Evolutionary conservation across 805 yeast genomes (phyloP), one percentile per base, ranked within the genome.

Genomic region (Barnettozyma californica): DNA sequence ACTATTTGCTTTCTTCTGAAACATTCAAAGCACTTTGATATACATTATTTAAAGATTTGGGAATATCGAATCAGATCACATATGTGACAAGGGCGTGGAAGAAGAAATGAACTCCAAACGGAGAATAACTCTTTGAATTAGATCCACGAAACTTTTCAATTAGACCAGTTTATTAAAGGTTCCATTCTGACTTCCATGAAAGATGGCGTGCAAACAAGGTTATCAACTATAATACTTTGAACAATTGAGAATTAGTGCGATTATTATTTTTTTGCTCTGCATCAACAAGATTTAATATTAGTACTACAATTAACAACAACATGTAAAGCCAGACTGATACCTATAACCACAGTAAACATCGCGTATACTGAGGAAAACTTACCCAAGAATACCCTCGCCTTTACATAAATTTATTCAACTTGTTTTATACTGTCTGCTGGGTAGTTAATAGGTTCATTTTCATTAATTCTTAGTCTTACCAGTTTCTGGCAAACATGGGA

Each of bases 401-500:
- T 16, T 20, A 35, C 16, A 3, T 9, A 25, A 9, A n/a, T 20
- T 23, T 19, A 29, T 25, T 40, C 44, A 25, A 43, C 48, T 23
- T 50, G 34, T 13, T 72, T 75, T 14, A 73, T 69, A 39, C 74
- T 41, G 11, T 38, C 38, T 21, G 6, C 29, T n/a, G 20, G 13
- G 11, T 35, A 29, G n/a, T n/a, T 35, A 13, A 21, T 41, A 25
- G 44, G 46, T 18, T 48, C 41, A 16, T 74, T 74, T 14, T 74
- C 71, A 39, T 74, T 73, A 14, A 81, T 60, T 42, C 75, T 71
- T 29, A 84, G 71, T 43, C 91, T 68, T 4, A 84, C 84, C 53
- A 84, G 85, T 70, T 57, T 83, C 91, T 1, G 91, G 88, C 41
- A n/a, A 80, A 63, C 2, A 87, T 84, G 3, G 68, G 64, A 1